phyloP scores from a whole-genome alignment of 495 filamentous ascomycete species.

The Ascobolus immersus region DNA sequence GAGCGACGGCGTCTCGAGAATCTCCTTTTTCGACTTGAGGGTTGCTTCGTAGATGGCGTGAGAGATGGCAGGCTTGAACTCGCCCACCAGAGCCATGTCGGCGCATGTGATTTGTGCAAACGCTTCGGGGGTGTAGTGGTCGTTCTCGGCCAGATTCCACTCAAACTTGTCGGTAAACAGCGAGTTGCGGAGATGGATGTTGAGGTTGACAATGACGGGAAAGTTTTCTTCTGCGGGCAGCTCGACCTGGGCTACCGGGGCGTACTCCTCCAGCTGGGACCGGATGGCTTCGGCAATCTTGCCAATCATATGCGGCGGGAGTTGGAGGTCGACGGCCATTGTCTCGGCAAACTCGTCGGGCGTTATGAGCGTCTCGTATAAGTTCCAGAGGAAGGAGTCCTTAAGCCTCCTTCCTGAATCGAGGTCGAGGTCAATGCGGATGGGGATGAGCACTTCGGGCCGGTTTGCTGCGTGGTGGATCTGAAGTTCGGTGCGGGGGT shows the following conservation, averaged over 20 bases:
- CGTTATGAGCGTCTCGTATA: constrained; percentile 80
- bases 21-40: constrained; percentile 79
- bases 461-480: constrained; percentile 60
- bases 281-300: constrained; percentile 79
- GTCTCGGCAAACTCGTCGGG: constrained; percentile 78
- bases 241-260: constrained; percentile 77
- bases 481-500: constrained; percentile 38
- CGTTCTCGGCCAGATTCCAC: constrained; percentile 77
- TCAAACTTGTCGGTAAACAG: constrained; percentile 96
- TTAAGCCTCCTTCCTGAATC: constrained; percentile 59
- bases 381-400: constrained; percentile 90
- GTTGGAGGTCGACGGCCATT: constrained; percentile 85
- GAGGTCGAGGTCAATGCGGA: constrained; percentile 72
- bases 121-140: constrained; percentile 66
- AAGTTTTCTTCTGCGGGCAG: constrained; percentile 22
- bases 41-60: constrained; percentile 96
- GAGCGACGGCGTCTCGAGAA: constrained; percentile 43
- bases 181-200: constrained; percentile 74
- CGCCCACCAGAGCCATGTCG: constrained; percentile 64
- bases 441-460: constrained; percentile 75
- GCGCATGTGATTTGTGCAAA: constrained; percentile 83
- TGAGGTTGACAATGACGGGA: constrained; percentile 47
- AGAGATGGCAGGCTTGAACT: constrained; percentile 84
- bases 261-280: constrained; percentile 86
- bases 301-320: constrained; percentile 46